phyloP scores from a whole-genome alignment of 2,329 filamentous ascomycete genomes.

The Neospermospora avenae region DNA sequence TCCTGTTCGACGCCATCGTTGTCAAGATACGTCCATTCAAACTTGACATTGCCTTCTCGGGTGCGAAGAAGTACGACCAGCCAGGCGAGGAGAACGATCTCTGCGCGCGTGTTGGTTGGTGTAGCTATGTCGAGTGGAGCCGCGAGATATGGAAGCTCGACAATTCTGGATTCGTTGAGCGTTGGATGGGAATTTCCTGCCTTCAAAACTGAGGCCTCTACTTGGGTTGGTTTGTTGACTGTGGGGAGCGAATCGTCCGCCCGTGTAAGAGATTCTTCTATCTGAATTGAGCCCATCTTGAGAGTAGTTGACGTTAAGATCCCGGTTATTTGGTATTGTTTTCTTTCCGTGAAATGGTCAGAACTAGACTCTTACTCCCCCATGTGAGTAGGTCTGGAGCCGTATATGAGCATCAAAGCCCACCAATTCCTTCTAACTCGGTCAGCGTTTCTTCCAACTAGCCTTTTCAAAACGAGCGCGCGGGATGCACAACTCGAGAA shows the following conservation, averaged over 20 bases:
- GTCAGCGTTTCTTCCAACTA: neutral
- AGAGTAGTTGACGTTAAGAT: neutral
- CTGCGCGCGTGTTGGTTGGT: constrained; percentile 40
- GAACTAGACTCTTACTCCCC: neutral
- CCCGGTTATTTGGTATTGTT: neutral
- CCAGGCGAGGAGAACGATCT: constrained; percentile 43
- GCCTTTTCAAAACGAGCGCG: neutral
- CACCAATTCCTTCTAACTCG: neutral
- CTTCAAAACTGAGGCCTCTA: no score
- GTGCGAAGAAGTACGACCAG: constrained; percentile 43
- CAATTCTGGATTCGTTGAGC: neutral
- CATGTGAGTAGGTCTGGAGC: neutral
- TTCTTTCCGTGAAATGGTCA: neutral
- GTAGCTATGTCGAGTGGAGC: constrained; percentile 8
- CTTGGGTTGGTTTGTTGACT: neutral
- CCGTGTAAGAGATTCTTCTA: neutral
- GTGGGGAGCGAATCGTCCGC: neutral
- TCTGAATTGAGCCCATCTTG: constrained; percentile 1
- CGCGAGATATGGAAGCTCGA: neutral
- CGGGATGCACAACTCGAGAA: neutral
- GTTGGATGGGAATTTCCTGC: no score
- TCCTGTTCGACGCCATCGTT: constrained; percentile 20
- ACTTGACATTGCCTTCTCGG: constrained; percentile 39
- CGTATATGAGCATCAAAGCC: neutral
- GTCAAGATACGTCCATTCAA: constrained; percentile 38